Percentiles rank a stretch among this genome's conserved stretches.
Evolutionary conservation across 2,329 filamentous ascomycete species (phyloP).

Genomic region (Colletotrichum sp.): DNA sequence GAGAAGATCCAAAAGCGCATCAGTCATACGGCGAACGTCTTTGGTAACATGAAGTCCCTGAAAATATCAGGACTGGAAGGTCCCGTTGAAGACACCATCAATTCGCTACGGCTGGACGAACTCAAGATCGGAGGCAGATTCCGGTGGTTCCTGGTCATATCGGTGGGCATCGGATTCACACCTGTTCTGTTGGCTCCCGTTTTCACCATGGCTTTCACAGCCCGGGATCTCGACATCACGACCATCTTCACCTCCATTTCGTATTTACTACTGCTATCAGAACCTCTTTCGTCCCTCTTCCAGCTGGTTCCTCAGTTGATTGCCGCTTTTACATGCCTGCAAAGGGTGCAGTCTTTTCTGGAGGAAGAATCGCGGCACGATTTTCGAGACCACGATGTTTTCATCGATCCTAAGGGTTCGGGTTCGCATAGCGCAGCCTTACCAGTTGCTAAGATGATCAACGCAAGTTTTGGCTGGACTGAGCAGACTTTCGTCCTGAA

Average conservation of each 20-base stretch:
- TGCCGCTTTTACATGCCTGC: constrained; percentile 32
- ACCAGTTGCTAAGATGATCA: not conserved
- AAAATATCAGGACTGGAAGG: constrained; percentile 39
- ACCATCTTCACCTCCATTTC: constrained; percentile 37
- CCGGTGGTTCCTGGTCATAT: constrained; percentile 22
- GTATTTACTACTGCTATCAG: constrained; percentile 34
- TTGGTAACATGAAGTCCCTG: constrained; percentile 41
- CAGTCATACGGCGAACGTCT: constrained; percentile 26
- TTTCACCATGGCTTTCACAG: constrained; percentile 33
- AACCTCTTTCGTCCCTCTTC: constrained; percentile 33
- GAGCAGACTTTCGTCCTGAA: constrained; percentile 27
- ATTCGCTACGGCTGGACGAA: constrained; percentile 36
- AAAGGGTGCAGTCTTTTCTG: constrained; percentile 39
- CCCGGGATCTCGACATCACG: constrained; percentile 25
- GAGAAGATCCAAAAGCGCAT: constrained; percentile 24
- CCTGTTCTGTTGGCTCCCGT: constrained; percentile 38
- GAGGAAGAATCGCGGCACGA: constrained; percentile 29
- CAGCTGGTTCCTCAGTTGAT: constrained; percentile 33
- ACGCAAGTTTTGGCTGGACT: constrained; percentile 31
- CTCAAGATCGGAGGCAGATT: constrained; percentile 30
- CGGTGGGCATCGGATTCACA: constrained; percentile 32
- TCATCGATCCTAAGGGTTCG: not conserved
- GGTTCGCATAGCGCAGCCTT: not conserved
- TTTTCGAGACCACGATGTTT: not conserved
- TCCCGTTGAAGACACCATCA: constrained; percentile 31